A percentile compares a stretch with the other conserved stretches of the same genome.
Evolutionary conservation across 2,329 filamentous ascomycete genomes (phyloP).

Genomic region (Arthrobotrys musiformis): DNA sequence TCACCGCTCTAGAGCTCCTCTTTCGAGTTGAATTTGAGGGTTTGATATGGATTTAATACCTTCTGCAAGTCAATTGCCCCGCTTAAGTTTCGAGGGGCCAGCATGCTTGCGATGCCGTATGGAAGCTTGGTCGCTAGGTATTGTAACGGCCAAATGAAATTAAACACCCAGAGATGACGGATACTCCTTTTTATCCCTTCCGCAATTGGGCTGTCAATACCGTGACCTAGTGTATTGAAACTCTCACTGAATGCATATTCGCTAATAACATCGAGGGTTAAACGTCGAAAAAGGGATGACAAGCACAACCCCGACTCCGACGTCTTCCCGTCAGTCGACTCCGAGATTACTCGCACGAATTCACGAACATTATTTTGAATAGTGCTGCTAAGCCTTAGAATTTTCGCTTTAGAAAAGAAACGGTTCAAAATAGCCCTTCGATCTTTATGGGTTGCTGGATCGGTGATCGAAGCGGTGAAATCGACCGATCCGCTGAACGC

Average conservation of each 20-base stretch:
- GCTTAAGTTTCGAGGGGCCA: background rate
- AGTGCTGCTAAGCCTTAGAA: background rate
- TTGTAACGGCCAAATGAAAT: slow-evolving; percentile 21
- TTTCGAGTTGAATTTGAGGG: too few relatives aligned
- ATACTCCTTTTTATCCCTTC: background rate
- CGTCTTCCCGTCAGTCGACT: background rate
- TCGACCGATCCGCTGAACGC: background rate
- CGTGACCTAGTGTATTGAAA: background rate
- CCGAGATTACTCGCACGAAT: background rate
- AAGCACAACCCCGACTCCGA: background rate
- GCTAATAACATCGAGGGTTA: background rate
- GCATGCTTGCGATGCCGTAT: background rate
- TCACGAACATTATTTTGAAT: slow-evolving; percentile 3
- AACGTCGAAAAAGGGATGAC: background rate
- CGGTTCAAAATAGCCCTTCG: background rate
- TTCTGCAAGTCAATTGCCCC: background rate
- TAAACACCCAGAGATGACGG: background rate
- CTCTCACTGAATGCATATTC: slow-evolving; percentile 16
- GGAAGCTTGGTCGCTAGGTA: background rate
- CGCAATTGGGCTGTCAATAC: background rate
- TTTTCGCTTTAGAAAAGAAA: background rate
- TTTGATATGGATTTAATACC: too few relatives aligned
- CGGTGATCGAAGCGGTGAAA: background rate
- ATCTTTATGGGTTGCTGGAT: background rate
- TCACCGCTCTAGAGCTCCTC: background rate